phyloP scores from a whole-genome alignment of 805 yeast genomes.

The Zygoascus flipseniorum region DNA sequence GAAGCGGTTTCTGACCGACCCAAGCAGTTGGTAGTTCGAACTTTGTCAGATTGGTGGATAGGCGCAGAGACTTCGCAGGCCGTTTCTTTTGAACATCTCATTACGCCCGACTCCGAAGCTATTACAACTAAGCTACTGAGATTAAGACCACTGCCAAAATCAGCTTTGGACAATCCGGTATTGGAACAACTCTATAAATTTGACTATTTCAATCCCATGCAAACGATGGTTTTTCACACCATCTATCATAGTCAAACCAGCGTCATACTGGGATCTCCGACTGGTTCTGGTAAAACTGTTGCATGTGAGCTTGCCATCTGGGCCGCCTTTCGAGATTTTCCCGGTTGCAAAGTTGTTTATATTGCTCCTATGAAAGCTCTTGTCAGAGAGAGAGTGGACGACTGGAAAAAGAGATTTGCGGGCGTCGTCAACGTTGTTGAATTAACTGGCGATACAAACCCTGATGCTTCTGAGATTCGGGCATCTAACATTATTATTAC shows the following conservation, averaged over 20 bases:
- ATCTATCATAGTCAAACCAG: slow-evolving; percentile 70
- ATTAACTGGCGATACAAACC: slow-evolving; percentile 75
- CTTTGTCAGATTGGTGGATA: slow-evolving; percentile 79
- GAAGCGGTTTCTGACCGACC: slow-evolving; percentile 62
- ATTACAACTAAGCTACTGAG: slow-evolving; percentile 71
- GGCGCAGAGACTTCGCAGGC: slow-evolving; percentile 72
- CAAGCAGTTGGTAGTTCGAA: slow-evolving; percentile 72
- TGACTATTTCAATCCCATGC: slow-evolving; percentile 94
- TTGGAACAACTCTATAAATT: slow-evolving; percentile 72
- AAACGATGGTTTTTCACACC: slow-evolving; percentile 91
- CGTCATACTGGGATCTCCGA: slow-evolving; percentile 93
- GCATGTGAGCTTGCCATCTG: slow-evolving; percentile 96
- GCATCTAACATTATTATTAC: slow-evolving; percentile 71
- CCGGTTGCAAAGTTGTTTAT: slow-evolving; percentile 72
- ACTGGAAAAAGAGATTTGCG: slow-evolving; percentile 49
- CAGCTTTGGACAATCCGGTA: slow-evolving; percentile 63
- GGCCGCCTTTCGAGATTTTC: slow-evolving; percentile 84
- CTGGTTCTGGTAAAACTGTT: slow-evolving; percentile 96
- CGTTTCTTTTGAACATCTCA: slow-evolving; percentile 82
- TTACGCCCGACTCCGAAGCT: slow-evolving; percentile 82
- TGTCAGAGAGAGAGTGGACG: slow-evolving; percentile 75
- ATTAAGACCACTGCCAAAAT: slow-evolving; percentile 76
- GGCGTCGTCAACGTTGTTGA: slow-evolving; percentile 53
- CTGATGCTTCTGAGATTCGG: slow-evolving; percentile 56
- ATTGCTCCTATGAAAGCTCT: slow-evolving; percentile 88